Base-by-base conservation (phyloP, 306 rosid genomes). In the Prunus davidiana region DNA sequence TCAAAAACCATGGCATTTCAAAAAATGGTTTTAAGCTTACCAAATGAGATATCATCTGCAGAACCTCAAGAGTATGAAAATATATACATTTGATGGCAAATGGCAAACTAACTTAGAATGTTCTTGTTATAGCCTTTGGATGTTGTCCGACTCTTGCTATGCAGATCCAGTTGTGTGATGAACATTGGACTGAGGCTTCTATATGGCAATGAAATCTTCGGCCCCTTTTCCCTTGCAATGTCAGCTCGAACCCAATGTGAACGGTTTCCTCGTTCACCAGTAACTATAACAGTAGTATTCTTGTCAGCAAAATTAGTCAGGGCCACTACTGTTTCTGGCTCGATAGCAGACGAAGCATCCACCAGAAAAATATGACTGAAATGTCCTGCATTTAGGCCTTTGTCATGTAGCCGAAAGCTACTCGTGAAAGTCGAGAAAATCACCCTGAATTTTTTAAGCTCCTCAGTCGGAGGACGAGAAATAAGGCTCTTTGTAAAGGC, bases 351-450 rank as follows among this genome's bases (percentile, higher is more conserved):
- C 3, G 84, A 79, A 71, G 86, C 78, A 79, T 86, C 90, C 67
- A 84, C 68, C 65, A 76, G 74, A 57, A 81, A 84, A 30, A 73
- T 69, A 49, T 81, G 86, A 32, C 73, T 83, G 8, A 81, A 81
- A 63, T 83, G 86, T 46, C 82, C 83, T 16, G 72, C 64, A 2
- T 67, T 47, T 46, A 82, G 43, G 56, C 86, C 88, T 56, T 67
- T 79, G 28, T 64, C 63, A 50, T 73, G 79, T 6, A 85, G 72
- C 30, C 72, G 74, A 72, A 76, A 84, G 49, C 81, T 63, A 64
- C 88, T 84, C 27, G 79, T 41, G 66, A 55, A 87, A 13, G 90
- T 87, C 1, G 84, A 79, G 27, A 86, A 73, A 25, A 84, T 73
- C 75, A 87, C 80, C 73, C 62, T 78, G 73, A 69, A 86, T 69